phyloP scores from a whole-genome alignment of 495 filamentous ascomycete species.

The Parathielavia hyrcaniae region DNA sequence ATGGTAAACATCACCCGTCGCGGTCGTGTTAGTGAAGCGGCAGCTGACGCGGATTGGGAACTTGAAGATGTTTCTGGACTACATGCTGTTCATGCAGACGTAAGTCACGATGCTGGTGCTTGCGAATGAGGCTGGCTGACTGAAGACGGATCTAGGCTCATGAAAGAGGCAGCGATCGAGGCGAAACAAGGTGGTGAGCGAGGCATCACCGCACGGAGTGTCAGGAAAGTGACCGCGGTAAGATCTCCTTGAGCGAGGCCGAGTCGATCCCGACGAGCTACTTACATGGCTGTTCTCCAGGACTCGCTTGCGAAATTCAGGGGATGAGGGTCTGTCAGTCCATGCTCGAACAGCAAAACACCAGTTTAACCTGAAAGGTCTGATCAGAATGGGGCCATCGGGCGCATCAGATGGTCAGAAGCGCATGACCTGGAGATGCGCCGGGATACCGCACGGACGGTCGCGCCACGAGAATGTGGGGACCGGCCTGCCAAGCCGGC shows the following conservation, averaged over 20 bases:
- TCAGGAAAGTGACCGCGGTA: conserved; percentile 74
- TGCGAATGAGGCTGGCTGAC: conserved; percentile 1
- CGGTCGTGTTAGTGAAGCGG: conserved; percentile 17
- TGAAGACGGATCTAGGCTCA: conserved; percentile 49
- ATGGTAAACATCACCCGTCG: conserved; percentile 49
- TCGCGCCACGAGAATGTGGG: neutral
- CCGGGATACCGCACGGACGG: neutral
- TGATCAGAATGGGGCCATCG: neutral
- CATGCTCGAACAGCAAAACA: neutral
- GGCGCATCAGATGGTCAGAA: too few species aligned
- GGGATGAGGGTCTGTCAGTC: conserved; percentile 44
- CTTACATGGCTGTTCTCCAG: conserved; percentile 37
- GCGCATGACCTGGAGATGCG: too few species aligned
- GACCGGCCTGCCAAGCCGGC: neutral
- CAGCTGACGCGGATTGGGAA: conserved; percentile 12
- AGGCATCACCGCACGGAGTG: conserved; percentile 62
- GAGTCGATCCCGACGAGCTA: neutral
- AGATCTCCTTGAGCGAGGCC: conserved; percentile 22
- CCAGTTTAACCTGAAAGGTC: too few species aligned
- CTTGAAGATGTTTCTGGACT: conserved; percentile 91
- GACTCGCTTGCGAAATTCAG: conserved; percentile 70
- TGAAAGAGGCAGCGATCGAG: conserved; percentile 76
- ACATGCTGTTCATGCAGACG: conserved; percentile 86
- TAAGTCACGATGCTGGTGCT: conserved; percentile 34
- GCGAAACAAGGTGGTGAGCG: conserved; percentile 68